Evolutionary conservation across 2,329 filamentous ascomycete species (phyloP), one percentile per base, ranked within the genome.

Genomic region (Verticillium longisporum): DNA sequence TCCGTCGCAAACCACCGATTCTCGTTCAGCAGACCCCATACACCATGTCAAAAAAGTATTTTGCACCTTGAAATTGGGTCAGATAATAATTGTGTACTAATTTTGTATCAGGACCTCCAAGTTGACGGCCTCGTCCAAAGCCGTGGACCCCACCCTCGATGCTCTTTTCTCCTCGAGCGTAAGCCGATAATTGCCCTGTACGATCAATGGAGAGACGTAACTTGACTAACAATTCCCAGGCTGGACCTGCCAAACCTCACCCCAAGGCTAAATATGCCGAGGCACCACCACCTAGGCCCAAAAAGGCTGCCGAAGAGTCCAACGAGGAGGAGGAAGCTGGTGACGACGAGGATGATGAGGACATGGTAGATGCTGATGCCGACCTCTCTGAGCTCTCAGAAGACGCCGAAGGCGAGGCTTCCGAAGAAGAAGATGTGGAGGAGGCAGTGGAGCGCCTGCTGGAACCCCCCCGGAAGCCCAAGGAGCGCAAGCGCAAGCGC

Each of bases 141-240:
- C 81, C 62, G 79, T 92, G 63, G 89, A 92, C 78, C 88, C 89
- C 72, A 77, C 81, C 61, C 78, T 92, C 66, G 81, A 87, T 69
- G 86, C 88, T 63, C 80, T 92, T 45, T 92, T 92, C 75, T 82
- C 87, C 61, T 79, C 82, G 61, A 92, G 89, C 79, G 89, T 91
- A 82, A 50, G 45, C 18, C 45, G 45, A 50, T 18, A 50, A 50
- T 11, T 26, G 45, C 6, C 77, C 87, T 82, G 21, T 50, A 13
- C 3, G n/a, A 18, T 32, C 34, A 58, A 56, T 58, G 55, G 34
- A 57, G 34, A 18, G 50, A 38, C 6, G 26, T 38, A 26, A 26
- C 26, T 55, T 26, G 38, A 32, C 66, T 71, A 63, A 71, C 55
- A 18, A 59, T 61, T 6, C 62, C 14, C 61, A 86, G 83, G 71